Evolutionary conservation across 2,329 filamentous ascomycete species (phyloP).

Genomic region (Drechslerella coelobrocha): DNA sequence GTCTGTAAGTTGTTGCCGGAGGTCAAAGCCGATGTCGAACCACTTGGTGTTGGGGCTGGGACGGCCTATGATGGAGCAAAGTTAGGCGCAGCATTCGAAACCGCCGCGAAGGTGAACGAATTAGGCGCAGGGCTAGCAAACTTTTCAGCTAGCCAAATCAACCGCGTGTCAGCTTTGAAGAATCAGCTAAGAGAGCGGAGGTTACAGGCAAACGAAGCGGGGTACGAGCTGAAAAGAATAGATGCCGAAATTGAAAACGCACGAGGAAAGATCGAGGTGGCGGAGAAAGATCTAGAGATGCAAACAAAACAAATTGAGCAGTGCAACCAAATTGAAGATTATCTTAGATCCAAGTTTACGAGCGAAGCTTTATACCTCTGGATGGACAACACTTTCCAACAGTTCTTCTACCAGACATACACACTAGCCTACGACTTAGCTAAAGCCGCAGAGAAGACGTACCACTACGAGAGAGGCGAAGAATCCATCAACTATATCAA

Average conservation of each 20-base stretch:
- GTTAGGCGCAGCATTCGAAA: neutral
- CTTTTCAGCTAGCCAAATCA: neutral
- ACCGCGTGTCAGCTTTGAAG: slow-evolving; percentile 13
- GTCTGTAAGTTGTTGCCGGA: slow-evolving; percentile 7
- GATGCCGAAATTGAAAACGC: slow-evolving; percentile 55
- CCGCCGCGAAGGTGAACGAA: neutral
- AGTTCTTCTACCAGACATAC: neutral
- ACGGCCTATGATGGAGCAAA: neutral
- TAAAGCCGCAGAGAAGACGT: slow-evolving; percentile 53
- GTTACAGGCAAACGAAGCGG: slow-evolving; percentile 55
- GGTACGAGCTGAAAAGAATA: slow-evolving; percentile 55
- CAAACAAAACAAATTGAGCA: slow-evolving; percentile 53
- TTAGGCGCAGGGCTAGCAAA: neutral
- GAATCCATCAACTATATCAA: neutral
- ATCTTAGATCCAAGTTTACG: slow-evolving; percentile 56
- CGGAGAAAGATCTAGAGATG: slow-evolving; percentile 53
- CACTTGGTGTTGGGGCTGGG: slow-evolving; percentile 15
- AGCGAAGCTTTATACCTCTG: slow-evolving; percentile 56
- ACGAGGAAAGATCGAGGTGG: slow-evolving; percentile 36
- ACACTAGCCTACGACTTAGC: slow-evolving; percentile 53
- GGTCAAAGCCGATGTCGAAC: slow-evolving; percentile 9
- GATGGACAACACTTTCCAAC: slow-evolving; percentile 29
- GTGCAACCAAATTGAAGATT: slow-evolving; percentile 52
- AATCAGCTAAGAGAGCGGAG: slow-evolving; percentile 55
- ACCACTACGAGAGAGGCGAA: slow-evolving; percentile 53